Base-by-base conservation (phyloP, 352 stramenopile genomes). In the Pythium guiyangense region DNA sequence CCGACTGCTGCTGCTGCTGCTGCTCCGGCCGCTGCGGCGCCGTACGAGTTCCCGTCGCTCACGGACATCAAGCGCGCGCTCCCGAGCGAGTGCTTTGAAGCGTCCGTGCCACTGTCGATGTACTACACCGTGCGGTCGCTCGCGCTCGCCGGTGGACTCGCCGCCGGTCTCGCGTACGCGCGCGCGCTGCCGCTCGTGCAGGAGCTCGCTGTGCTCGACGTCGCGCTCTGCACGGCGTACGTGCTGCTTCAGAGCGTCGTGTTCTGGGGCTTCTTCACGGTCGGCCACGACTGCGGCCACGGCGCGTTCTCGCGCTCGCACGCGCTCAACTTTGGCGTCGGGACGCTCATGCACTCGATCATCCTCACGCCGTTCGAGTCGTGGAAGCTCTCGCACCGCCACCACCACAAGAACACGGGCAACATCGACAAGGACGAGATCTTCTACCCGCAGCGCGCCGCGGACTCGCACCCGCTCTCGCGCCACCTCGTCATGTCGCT, bases 361-460 rank as follows among this genome's bases (percentile, higher is more conserved):
- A 86, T 91, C 61, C 74, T 93, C 42, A 89, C 79, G 57, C 83
- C 83, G 22, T 93, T 79, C 69, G 74, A 90, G 66, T 74, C 73
- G 48, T 93, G 83, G 80, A 88, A 90, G 63, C 69, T 90, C 51
- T 85, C 83, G 50, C 83, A 91, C 66, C 80, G 83, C 43, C 80
- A 88, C 59, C 83, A 93, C 69, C 83, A 93, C 78, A 90, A 90
- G 71, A 93, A 93, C 73, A 93, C 80, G 60, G 83, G 83, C 62
- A 91, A 90, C 70, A 84, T 91, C 50, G 83, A 93, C 67, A 78
- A 84, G 18, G 83, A 93, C 54, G 83, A 91, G 61, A 79, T 91
- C 60, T 93, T 91, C 57, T 89, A 89, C 67, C 83, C 83, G 46
- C 80, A 91, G 50, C 80, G 80, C 60, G 76, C 77, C 52, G 57